These are phyloP conservation scores for Nymphaea thermarum DNA, from an alignment of 164 flowering plant genomes.

Conservation along the genomic window DNA sequence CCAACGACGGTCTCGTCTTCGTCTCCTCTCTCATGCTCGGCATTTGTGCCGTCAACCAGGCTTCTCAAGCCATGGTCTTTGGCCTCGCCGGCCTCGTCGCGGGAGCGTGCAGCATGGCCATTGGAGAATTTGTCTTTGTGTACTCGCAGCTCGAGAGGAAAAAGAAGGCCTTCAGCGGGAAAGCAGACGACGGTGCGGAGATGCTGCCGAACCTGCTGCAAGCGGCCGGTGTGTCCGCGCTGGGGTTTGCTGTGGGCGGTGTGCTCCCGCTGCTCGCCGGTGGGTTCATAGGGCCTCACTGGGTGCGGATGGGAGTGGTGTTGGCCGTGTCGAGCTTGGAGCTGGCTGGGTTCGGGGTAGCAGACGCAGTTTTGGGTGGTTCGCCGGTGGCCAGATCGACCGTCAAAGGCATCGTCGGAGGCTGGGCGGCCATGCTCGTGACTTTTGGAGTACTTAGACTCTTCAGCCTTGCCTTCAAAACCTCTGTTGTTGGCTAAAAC, in stretches of 20 bases:
- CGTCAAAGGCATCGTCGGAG: slow-evolving; percentile 17
- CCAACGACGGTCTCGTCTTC: slow-evolving; percentile 6
- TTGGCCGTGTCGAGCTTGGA: too few relatives aligned
- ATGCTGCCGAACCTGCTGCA: slow-evolving; percentile 14
- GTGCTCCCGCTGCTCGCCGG: slow-evolving; percentile 10
- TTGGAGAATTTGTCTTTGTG: slow-evolving; percentile 2
- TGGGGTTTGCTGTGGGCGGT: slow-evolving; percentile 13
- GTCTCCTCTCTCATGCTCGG: background rate
- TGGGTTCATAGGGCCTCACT: slow-evolving; percentile 7
- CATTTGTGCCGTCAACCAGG: background rate
- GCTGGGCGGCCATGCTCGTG: slow-evolving; percentile 19
- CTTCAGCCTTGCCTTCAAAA: too few relatives aligned
- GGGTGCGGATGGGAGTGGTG: too few relatives aligned
- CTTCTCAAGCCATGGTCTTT: background rate
- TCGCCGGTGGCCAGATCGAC: slow-evolving; percentile 12
- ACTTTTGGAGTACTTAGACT: slow-evolving; percentile 18
- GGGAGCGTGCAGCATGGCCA: slow-evolving; percentile 3
- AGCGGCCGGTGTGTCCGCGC: slow-evolving; percentile 17
- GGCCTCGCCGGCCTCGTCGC: slow-evolving; percentile 1
- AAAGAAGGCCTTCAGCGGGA: background rate
- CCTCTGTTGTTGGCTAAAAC: too few relatives aligned
- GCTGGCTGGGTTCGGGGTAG: slow-evolving; percentile 12
- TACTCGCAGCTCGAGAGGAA: slow-evolving; percentile 2
- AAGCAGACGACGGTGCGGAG: slow-evolving; percentile 3
- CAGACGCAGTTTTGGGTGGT: slow-evolving; percentile 13